A percentile compares a stretch with the other conserved stretches of the same genome.
These are phyloP conservation scores for Beauveria sp. DNA, from an alignment of 2,329 filamentous ascomycete species.

Conservation along the genomic window DNA sequence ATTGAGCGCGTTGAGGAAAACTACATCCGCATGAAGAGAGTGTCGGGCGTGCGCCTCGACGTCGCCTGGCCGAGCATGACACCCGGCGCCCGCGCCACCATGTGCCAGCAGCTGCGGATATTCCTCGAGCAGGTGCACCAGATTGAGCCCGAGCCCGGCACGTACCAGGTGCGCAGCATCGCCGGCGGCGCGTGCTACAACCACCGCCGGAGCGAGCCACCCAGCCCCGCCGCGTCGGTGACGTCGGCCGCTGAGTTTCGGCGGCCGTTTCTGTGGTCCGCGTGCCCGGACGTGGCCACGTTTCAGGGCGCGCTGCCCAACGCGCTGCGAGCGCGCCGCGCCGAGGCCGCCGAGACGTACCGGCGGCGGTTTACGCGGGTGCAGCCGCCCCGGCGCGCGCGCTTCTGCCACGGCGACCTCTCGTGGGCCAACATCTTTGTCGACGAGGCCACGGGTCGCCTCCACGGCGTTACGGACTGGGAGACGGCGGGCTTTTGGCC, in stretches of 20 bases:
- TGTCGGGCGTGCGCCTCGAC: conserved; percentile 12
- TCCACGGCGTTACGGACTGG: conserved; percentile 54
- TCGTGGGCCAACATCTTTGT: conserved; percentile 27
- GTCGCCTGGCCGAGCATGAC: conserved; percentile 13
- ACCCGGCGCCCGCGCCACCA: conserved; percentile 2
- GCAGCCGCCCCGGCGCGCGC: not conserved
- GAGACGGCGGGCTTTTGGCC: conserved; percentile 22
- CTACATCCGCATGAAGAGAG: conserved; percentile 15
- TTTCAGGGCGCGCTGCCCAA: conserved; percentile 15
- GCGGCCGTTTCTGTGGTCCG: conserved; percentile 10
- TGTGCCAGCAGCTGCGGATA: conserved; percentile 10
- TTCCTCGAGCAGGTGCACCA: conserved; percentile 11
- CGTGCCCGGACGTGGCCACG: conserved; percentile 12
- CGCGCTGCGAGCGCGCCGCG: conserved; percentile 11
- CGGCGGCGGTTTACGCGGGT: conserved; percentile 4
- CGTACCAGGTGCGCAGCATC: not conserved
- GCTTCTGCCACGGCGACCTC: conserved; percentile 26
- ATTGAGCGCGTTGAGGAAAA: not conserved
- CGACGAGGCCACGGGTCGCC: conserved; percentile 27
- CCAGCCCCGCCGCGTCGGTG: conserved; percentile 11
- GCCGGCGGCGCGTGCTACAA: not conserved
- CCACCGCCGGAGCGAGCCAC: conserved; percentile 9
- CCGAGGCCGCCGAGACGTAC: conserved; percentile 12
- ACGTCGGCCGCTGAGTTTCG: conserved; percentile 1
- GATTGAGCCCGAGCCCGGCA: conserved; percentile 4